Base-by-base conservation (phyloP, 1,284 basidiomycete species). In the Rhodotorula sp. region DNA sequence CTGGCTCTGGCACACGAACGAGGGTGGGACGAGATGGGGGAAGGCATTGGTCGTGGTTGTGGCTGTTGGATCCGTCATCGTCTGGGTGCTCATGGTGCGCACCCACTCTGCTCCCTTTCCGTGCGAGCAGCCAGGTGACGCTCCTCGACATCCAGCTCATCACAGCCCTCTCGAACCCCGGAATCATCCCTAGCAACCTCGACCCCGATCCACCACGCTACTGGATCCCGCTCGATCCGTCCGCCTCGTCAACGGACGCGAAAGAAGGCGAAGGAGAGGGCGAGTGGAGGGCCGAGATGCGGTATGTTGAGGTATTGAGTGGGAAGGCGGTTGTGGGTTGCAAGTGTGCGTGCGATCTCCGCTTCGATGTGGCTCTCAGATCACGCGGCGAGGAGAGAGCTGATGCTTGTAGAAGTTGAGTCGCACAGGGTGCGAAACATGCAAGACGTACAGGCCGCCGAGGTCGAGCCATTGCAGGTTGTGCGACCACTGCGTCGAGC, bases 401-500 rank as follows among this genome's bases (percentile, higher is more conserved):
- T 44, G 40, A 44, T 44, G 10, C 40, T 34, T 34, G 13, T 31
- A 5, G 30, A 20, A 40, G 37, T 28, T 58, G n/a, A 57, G 31
- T 61, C 46, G 72, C 66, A 30, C 73, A 92, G 91, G 64, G 89
- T 96, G 94, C 79, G 86, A 88, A 55, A 95, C 92, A 22, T 96
- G 93, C 81, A 86, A 86, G 77, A 91, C 86, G 11, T 77, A 96
- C 79, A 86, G 94, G 44, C 91, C 93, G 22, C 93, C 94, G 11
- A 83, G 93, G 67, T 90, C 91, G 48, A 94, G 90, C 78, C 93
- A 96, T 80, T 96, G 93, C 80, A 90, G 92, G 79, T 86, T 95
- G 89, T 96, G 93, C 79, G 91, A 94, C 75, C 95, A 96, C 78
- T 96, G 94, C 78, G 90, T 95, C 30, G 93, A 95, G 75, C 89